Base-by-base conservation (phyloP, 1,284 basidiomycete genomes). In the Rhodotorula mucilaginosa region DNA sequence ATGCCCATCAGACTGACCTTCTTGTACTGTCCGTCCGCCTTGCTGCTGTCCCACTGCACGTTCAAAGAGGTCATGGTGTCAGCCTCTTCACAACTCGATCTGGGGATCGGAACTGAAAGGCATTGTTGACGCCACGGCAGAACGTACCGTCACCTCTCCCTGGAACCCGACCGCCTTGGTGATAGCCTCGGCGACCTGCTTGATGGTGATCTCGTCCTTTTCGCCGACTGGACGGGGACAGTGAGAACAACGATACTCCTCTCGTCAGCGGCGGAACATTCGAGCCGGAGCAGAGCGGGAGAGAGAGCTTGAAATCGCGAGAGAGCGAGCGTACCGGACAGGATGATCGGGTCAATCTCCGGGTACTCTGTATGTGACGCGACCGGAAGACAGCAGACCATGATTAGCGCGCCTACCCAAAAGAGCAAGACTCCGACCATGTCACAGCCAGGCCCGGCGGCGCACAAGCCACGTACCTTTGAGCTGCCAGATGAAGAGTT, bases 401-500 rank as follows among this genome's bases (percentile, higher is more conserved):
- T 57, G 6, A 6, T 26, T 16, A 29, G 56, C 29, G 29, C 26
- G 8, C 2, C 49, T 31, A 16, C 6, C 3, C 12, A 13, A 29
- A 34, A 13, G 2, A 19, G 48, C 2, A 3, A 10, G 39, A 10
- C 26, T 26, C 12, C 39, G 12, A 44, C 39, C 12, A 2, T 13
- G 12, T 10, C 39, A 44, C 39, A 44, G 39, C 39, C 39, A 44
- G 34, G 34, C 34, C 34, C 34, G 34, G 34, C 34, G 34, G 34
- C 34, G 34, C 34, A 34, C 34, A 34, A 34, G 34, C 34, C 34
- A n/a, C 65, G 59, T 47, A 61, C 65, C 67, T 59, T 70, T 72
- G 47, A 95, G 83, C 84, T 89, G 88, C 93, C 93, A 96, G 78
- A 96, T 89, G 84, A 95, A 93, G 65, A 94, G 84, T 81, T 91